Base-by-base conservation (phyloP, 192 early-diverging fungal species). In the Coemansia sp. region DNA sequence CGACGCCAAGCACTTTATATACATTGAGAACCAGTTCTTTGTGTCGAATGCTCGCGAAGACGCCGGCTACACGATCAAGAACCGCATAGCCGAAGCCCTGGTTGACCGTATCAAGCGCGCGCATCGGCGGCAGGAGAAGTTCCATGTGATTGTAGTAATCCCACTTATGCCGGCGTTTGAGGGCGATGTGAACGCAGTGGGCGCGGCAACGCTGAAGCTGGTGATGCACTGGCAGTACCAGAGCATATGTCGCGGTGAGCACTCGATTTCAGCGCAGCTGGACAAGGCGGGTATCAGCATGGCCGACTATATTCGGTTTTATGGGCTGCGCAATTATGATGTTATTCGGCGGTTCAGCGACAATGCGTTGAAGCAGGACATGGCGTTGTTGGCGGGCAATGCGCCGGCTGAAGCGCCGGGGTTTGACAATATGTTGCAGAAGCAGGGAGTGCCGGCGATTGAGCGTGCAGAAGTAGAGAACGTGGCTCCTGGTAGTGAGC, bases 11-110 rank as follows among this genome's bases (percentile, higher is more conserved):
- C 90, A 93, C 61, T 94, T 89, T 79, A 76, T 94, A 29, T 93
- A 94, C 71, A 94, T 94, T 65, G 93, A 94, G 66, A 93, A 94
- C 70, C 93, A 94, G 67, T 94, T 94, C 81, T 94, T 94, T 66
- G 87, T 90, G 58, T 84, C 82, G 35, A 78, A 69, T n/a, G 73
- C 81, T 14, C 63, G 63, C 38, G 70, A 73, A 39, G 77, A 81
- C 50, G 55, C 73, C n/a, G 56, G 43, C 7, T 86, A 87, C 53
- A 83, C 85, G 17, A 72, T 93, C 72, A 89, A 94, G 71, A 96
- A 96, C 71, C 85, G 80, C 45, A 89, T 95, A 56, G 93, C 90
- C 38, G 75, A 86, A 59, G 92, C 87, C 2, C 63, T 94, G 17
- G 87, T 90, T 4, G 85, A 92, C 39, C 85, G 93, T 8, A 88